Conservation (phyloP, 2,329 filamentous ascomycete genomes). For the Penicillium sp. region DNA sequence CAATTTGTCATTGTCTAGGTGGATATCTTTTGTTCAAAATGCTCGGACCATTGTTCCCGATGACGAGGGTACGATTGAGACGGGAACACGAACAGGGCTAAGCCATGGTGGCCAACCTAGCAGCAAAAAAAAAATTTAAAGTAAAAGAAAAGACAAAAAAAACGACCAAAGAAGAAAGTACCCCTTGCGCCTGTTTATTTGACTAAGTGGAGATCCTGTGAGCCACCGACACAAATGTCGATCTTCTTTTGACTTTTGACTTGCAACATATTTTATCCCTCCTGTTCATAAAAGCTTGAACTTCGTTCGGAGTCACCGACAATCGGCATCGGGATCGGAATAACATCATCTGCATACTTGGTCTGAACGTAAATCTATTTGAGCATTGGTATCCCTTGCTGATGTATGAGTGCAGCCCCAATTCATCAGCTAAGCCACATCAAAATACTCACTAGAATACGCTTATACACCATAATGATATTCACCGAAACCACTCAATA, state of each 20-base stretch:
- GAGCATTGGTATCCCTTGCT: slow-evolving; percentile 69
- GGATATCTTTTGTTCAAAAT: not conserved
- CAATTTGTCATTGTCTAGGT: slow-evolving; percentile 12
- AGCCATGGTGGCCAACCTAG: not conserved
- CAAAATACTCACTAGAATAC: slow-evolving; percentile 21
- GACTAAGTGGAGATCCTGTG: not conserved
- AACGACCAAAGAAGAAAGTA: not conserved
- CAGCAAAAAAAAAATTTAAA: not conserved
- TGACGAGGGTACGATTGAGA: not conserved
- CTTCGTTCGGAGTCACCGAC: not conserved
- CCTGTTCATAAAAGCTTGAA: not conserved
- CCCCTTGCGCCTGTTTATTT: not conserved
- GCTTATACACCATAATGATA: too few relatives aligned
- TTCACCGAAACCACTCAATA: not conserved
- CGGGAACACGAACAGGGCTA: not conserved
- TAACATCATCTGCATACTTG: slow-evolving; percentile 49
- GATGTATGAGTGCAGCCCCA: slow-evolving; percentile 75
- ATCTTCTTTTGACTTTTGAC: not conserved
- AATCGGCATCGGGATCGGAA: not conserved
- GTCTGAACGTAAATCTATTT: slow-evolving; percentile 82
- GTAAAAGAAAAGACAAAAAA: not conserved
- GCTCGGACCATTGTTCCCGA: not conserved
- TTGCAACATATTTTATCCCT: not conserved
- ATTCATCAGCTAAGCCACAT: slow-evolving; percentile 75
- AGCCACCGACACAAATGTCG: not conserved